A percentile compares a stretch with the other conserved stretches of the same genome.
Evolutionary conservation across 768 basidiomycete genomes (phyloP).

Genomic region (Pleurotus tuoliensis): DNA sequence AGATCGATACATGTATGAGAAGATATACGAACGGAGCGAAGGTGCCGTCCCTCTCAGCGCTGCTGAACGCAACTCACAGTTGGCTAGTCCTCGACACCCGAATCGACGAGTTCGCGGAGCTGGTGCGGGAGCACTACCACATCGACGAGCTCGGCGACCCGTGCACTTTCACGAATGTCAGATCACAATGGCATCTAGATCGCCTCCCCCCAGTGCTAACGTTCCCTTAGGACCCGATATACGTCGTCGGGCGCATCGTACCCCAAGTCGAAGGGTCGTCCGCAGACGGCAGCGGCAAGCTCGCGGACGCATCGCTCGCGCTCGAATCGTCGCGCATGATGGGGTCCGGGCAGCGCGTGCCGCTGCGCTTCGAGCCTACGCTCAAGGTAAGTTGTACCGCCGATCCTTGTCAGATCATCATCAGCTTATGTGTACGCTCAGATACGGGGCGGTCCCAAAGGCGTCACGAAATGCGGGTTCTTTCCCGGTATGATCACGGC

Average conservation of each 20-base stretch:
- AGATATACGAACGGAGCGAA: conserved; percentile 78
- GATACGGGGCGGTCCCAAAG: conserved; percentile 44
- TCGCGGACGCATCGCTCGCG: conserved; percentile 68
- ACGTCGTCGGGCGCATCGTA: conserved; percentile 70
- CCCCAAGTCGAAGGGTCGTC: conserved; percentile 59
- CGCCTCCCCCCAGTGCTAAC: background rate
- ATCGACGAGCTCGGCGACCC: conserved; percentile 79
- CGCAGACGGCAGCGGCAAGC: conserved; percentile 48
- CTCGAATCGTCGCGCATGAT: conserved; percentile 84
- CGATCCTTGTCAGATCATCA: background rate
- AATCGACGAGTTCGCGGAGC: conserved; percentile 83
- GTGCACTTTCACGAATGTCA: conserved; percentile 37
- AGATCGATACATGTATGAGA: conserved; percentile 97
- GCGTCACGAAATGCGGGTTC: conserved; percentile 63
- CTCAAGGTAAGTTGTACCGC: conserved; percentile 67
- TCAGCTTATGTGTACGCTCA: background rate
- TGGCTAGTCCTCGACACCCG: conserved; percentile 71
- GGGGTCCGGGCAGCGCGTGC: conserved; percentile 60
- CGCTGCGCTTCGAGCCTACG: conserved; percentile 64
- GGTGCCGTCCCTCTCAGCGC: conserved; percentile 35
- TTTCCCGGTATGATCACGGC: conserved; percentile 90
- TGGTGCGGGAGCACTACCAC: conserved; percentile 66
- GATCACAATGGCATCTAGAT: conserved; percentile 11
- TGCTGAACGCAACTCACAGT: background rate
- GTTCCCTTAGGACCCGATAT: conserved; percentile 51